These are phyloP conservation scores for Eimeria praecox DNA, from an alignment of 169 alveolate genomes.

Conservation along the genomic window DNA sequence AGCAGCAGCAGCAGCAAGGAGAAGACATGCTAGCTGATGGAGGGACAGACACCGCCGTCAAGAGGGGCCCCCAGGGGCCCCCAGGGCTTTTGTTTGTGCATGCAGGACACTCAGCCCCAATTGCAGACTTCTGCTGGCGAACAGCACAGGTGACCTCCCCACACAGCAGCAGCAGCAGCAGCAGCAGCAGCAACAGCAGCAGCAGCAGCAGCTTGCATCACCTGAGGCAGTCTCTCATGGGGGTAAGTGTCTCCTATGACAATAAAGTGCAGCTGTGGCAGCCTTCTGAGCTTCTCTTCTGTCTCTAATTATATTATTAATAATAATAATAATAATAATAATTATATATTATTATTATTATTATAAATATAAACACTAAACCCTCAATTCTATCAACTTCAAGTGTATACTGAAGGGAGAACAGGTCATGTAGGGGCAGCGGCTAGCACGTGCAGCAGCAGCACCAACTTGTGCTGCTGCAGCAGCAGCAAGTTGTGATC, in stretches of 20 bases:
- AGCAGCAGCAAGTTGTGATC: neutral
- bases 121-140: conserved; percentile 80
- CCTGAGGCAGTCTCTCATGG: conserved; percentile 41
- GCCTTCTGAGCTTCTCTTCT: conserved; percentile 48
- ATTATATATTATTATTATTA: too few relatives aligned
- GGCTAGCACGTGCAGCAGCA: neutral
- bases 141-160: conserved; percentile 30
- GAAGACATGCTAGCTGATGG: conserved; percentile 25
- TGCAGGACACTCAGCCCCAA: conserved; percentile 79
- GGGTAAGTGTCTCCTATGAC: conserved; percentile 79
- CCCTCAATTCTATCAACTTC: too few relatives aligned
- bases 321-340: too few relatives aligned
- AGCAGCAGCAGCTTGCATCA: conserved; percentile 36
- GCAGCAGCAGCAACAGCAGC: conserved; percentile 9
- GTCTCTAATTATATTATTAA: too few relatives aligned
- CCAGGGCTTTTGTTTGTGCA: conserved; percentile 72
- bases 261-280: conserved; percentile 80
- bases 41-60: neutral
- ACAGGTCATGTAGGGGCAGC: conserved; percentile 1
- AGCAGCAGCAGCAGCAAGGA: conserved; percentile 20
- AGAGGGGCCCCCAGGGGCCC: conserved; percentile 18
- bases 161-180: conserved; percentile 57
- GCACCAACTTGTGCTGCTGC: neutral
- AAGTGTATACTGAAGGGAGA: neutral
- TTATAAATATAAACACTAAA: neutral